These are phyloP conservation scores for Populus hybrid DNA, from an alignment of 441 rosid genomes.

Conservation along the genomic window DNA sequence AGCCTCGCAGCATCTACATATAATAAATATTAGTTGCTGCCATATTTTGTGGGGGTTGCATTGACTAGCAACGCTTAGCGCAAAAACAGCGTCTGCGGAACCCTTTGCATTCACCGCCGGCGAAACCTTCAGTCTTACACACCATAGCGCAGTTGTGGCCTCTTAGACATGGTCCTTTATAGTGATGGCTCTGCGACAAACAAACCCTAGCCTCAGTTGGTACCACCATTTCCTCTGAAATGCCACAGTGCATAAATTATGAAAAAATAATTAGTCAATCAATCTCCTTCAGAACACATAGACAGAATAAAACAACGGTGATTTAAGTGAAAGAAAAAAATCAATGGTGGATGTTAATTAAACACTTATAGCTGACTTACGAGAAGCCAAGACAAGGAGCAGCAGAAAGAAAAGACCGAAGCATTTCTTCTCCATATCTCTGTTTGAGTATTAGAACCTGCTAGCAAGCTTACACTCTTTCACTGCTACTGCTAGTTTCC, in stretches of 20 bases:
- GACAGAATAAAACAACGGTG: neutral
- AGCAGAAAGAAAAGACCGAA: constrained; percentile 34
- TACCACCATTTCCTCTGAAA: constrained; percentile 30
- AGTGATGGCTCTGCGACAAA: constrained; percentile 55
- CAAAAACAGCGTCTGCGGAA: constrained; percentile 58
- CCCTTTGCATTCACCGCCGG: constrained; percentile 49
- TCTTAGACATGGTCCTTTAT: constrained; percentile 36
- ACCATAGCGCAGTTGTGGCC: constrained; percentile 52
- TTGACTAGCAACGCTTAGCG: constrained; percentile 31
- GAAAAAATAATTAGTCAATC: too few relatives aligned
- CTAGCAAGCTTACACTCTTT: neutral
- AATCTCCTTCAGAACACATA: neutral
- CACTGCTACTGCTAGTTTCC: too few relatives aligned
- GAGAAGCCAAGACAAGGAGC: constrained; percentile 40
- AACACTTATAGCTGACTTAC: constrained; percentile 21
- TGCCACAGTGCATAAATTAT: neutral
- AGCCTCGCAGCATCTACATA: too few relatives aligned
- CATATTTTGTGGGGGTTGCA: too few relatives aligned
- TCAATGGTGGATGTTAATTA: too few relatives aligned
- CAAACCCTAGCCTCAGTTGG: constrained; percentile 48
- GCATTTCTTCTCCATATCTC: constrained; percentile 32
- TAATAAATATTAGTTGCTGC: too few relatives aligned
- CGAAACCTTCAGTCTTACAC: constrained; percentile 46
- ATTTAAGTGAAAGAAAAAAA: too few relatives aligned
- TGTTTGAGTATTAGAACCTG: too few relatives aligned